A percentile compares a stretch with the other conserved stretches of the same genome.
Conservation (phyloP, 129 eudicot species). For the Gnaphalium uliginosum region DNA sequence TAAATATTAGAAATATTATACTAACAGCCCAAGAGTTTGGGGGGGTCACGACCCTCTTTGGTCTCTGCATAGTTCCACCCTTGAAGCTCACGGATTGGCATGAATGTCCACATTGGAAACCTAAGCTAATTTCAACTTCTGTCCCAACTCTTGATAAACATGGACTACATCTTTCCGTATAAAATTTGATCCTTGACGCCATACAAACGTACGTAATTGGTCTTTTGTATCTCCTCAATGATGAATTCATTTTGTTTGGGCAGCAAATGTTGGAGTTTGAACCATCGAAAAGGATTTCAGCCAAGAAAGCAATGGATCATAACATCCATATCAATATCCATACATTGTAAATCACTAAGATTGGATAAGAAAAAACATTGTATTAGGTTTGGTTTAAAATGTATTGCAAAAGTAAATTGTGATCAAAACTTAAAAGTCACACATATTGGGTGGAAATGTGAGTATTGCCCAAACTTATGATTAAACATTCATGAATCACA, state of each 20-base stretch:
- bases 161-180: slow-evolving; percentile 70
- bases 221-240: background rate
- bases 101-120: slow-evolving; percentile 88
- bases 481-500: background rate
- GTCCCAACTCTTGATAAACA: slow-evolving; percentile 61
- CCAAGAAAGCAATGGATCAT: slow-evolving; percentile 91
- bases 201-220: background rate
- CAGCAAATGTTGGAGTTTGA: slow-evolving; percentile 84
- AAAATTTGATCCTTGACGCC: background rate
- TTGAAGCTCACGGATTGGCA: slow-evolving; percentile 94
- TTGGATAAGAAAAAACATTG: too few species aligned
- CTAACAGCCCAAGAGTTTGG: too few species aligned
- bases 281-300: slow-evolving; percentile 86
- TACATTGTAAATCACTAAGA: too few species aligned
- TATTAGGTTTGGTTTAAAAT: too few species aligned
- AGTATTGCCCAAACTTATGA: too few species aligned
- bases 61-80: too few species aligned
- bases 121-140: slow-evolving; percentile 54
- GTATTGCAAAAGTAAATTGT: too few species aligned
- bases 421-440: too few species aligned
- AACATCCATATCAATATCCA: too few species aligned
- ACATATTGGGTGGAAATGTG: too few species aligned
- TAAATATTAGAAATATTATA: too few species aligned
- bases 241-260: background rate
- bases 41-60: too few species aligned